These are phyloP conservation scores for Triglochin maritima DNA, from an alignment of 106 monocot genomes.

Conservation along the genomic window DNA sequence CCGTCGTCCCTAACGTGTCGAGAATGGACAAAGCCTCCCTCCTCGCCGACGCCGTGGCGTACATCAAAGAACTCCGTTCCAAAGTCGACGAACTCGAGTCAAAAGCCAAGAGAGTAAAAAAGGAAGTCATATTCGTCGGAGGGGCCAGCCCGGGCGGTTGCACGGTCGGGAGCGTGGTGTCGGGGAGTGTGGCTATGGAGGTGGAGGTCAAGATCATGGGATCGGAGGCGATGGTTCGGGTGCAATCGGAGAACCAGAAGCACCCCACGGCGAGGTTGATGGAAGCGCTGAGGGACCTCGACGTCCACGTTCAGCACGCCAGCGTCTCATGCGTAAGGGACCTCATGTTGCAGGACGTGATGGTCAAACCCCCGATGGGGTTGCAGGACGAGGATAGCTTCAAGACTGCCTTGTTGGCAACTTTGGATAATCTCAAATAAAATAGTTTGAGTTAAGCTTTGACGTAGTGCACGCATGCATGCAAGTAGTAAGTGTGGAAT, in stretches of 20 bases:
- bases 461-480: too few relatives aligned
- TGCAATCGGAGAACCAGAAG: conserved; percentile 20
- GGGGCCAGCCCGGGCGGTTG: neutral
- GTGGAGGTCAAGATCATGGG: conserved; percentile 28
- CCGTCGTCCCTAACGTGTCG: conserved; percentile 17
- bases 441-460: too few relatives aligned
- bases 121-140: neutral
- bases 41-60: conserved; percentile 12
- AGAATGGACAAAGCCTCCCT: conserved; percentile 1
- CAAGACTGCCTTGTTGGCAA: conserved; percentile 6
- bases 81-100: conserved; percentile 14
- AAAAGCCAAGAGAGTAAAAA: neutral
- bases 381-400: conserved; percentile 3
- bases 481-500: too few relatives aligned
- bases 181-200: conserved; percentile 7
- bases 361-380: neutral
- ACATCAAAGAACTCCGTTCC: conserved; percentile 8
- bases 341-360: conserved; percentile 11
- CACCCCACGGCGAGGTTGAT: conserved; percentile 35
- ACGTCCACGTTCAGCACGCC: conserved; percentile 29
- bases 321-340: conserved; percentile 13
- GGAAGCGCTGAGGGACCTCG: conserved; percentile 21
- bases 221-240: conserved; percentile 23
- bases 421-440: too few relatives aligned
- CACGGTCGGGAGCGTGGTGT: neutral